Conservation (phyloP, 2,329 filamentous ascomycete species). For the Ceratocystis lukuohia region DNA sequence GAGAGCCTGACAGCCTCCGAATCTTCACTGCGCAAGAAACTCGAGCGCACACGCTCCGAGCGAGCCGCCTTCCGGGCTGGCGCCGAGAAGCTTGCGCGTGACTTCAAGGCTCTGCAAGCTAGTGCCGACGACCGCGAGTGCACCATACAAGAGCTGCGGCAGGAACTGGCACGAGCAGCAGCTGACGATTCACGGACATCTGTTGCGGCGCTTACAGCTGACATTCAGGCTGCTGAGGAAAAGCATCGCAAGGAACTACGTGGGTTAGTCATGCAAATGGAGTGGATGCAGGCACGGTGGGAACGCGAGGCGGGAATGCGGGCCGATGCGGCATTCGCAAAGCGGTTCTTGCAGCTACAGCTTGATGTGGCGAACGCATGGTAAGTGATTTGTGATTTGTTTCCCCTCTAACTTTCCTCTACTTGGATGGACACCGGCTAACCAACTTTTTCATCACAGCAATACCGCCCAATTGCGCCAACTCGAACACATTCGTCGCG, state of each 20-base stretch:
- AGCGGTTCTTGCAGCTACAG: constrained; percentile 67
- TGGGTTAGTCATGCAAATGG: constrained; percentile 77
- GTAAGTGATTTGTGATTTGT: constrained; percentile 46
- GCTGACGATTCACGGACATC: constrained; percentile 21
- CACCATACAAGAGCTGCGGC: constrained; percentile 4
- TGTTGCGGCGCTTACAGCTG: constrained; percentile 25
- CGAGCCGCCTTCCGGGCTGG: constrained; percentile 42
- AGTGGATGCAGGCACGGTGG: constrained; percentile 74
- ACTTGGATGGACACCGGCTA: background rate
- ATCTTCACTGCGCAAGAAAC: constrained; percentile 47
- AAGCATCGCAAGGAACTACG: constrained; percentile 62
- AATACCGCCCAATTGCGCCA: constrained; percentile 85
- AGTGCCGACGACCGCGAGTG: constrained; percentile 23
- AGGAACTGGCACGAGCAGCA: constrained; percentile 25
- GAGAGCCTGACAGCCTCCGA: constrained; percentile 44
- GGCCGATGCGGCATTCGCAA: constrained; percentile 69
- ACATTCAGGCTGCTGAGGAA: constrained; percentile 37
- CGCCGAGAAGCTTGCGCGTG: constrained; percentile 41
- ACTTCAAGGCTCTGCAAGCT: constrained; percentile 35
- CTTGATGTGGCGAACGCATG: constrained; percentile 78
- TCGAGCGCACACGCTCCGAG: constrained; percentile 57
- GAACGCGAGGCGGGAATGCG: constrained; percentile 69
- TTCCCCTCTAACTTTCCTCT: constrained; percentile 13
- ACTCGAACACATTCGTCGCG: constrained; percentile 59
- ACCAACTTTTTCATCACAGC: constrained; percentile 36